A percentile compares a stretch with the other conserved stretches of the same genome.
Conservation (phyloP, 106 monocot species). For the Platanthera guangdongensis region DNA sequence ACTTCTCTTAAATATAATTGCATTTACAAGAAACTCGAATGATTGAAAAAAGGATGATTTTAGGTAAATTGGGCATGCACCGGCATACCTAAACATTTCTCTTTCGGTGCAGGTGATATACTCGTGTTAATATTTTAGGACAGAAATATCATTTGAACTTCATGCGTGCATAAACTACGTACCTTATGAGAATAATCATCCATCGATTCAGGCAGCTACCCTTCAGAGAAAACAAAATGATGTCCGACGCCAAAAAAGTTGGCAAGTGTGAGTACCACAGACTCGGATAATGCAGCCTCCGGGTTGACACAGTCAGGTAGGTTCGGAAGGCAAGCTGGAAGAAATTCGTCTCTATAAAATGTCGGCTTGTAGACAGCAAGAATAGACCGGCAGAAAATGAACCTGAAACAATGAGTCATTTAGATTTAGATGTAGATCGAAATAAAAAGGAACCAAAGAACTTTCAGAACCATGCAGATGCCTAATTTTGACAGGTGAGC, state of each 20-base stretch:
- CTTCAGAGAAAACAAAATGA: slow-evolving; percentile 37
- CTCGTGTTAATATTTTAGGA: too few relatives aligned
- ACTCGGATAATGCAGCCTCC: slow-evolving; percentile 24
- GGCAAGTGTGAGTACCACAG: slow-evolving; percentile 46
- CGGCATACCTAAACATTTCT: too few relatives aligned
- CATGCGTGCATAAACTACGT: too few relatives aligned
- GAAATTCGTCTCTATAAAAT: slow-evolving; percentile 28
- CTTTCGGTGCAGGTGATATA: too few relatives aligned
- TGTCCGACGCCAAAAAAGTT: slow-evolving; percentile 30
- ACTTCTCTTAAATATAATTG: too few relatives aligned
- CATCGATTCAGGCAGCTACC: not conserved
- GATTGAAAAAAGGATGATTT: too few relatives aligned
- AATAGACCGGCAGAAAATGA: slow-evolving; percentile 68
- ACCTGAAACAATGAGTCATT: slow-evolving; percentile 29
- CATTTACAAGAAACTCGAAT: too few relatives aligned
- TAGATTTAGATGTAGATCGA: too few relatives aligned
- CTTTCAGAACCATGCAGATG: not conserved
- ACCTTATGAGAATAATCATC: not conserved
- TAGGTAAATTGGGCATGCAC: too few relatives aligned
- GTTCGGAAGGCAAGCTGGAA: slow-evolving; percentile 59
- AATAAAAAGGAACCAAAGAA: not conserved
- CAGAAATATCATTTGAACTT: too few relatives aligned
- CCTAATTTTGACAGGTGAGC: not conserved
- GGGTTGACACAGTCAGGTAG: slow-evolving; percentile 58
- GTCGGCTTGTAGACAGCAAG: slow-evolving; percentile 38